Percentiles rank a stretch among this genome's conserved stretches.
Conservation (phyloP, 1,139 yeast species). For the Kurtzmaniella quercitrusa region DNA sequence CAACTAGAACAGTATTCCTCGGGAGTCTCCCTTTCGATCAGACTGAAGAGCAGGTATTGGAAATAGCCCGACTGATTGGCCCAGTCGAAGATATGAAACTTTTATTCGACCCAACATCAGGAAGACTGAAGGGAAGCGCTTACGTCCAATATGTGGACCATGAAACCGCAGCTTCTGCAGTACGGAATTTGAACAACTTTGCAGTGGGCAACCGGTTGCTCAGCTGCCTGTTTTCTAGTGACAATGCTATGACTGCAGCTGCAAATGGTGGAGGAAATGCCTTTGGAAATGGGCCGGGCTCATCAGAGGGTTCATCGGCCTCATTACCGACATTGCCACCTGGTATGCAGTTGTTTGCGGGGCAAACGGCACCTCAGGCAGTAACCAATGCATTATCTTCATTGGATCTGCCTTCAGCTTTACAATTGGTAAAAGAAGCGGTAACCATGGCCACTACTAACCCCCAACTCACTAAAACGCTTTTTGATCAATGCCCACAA, state of each 20-base stretch:
- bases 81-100: conserved; percentile 77
- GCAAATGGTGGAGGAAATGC: conserved; percentile 1
- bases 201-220: conserved; percentile 68
- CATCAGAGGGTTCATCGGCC: conserved; percentile 12
- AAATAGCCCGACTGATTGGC: conserved; percentile 77
- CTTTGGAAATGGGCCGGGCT: conserved; percentile 6
- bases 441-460: conserved; percentile 59
- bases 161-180: conserved; percentile 90
- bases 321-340: conserved; percentile 44
- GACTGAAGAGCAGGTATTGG: conserved; percentile 86
- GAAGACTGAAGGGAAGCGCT: conserved; percentile 89
- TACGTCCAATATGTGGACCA: conserved; percentile 71
- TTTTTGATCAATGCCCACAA: conserved; percentile 73
- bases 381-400: conserved; percentile 57
- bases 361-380: conserved; percentile 55
- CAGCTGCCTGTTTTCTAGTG: conserved; percentile 69
- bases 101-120: conserved; percentile 83
- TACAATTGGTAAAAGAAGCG: conserved; percentile 56
- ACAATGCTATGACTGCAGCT: conserved; percentile 16
- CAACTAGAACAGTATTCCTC: conserved; percentile 27
- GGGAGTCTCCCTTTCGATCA: conserved; percentile 43
- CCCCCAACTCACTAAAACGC: conserved; percentile 58
- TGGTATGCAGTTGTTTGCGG: conserved; percentile 49
- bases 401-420: conserved; percentile 55
- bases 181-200: conserved; percentile 79